phyloP scores from a whole-genome alignment of 768 basidiomycete genomes.

The Amanita molliuscula region DNA sequence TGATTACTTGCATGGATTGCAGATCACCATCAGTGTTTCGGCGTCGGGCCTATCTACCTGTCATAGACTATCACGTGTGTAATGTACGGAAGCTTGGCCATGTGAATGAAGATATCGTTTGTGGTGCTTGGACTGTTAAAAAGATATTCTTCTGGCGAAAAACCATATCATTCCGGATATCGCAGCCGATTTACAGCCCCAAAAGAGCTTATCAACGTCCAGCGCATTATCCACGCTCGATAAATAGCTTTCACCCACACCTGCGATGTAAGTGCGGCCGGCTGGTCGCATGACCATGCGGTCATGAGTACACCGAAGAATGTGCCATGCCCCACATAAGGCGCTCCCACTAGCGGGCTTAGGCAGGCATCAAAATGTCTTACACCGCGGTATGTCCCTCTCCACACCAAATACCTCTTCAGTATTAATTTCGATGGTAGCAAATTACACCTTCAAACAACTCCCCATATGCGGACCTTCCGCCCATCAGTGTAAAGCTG shows the following conservation, averaged over 20 bases:
- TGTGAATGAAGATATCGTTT: neutral
- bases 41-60: neutral
- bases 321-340: neutral
- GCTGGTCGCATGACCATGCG: too few species aligned
- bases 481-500: slow-evolving; percentile 36
- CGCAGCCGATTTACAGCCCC: too few species aligned
- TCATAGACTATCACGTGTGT: slow-evolving; percentile 9
- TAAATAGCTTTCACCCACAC: too few species aligned
- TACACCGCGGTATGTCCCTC: slow-evolving; percentile 19
- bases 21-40: neutral
- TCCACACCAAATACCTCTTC: neutral
- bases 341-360: too few species aligned
- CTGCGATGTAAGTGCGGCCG: too few species aligned
- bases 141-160: too few species aligned
- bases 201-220: too few species aligned
- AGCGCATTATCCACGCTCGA: too few species aligned
- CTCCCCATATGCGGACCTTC: slow-evolving; percentile 38
- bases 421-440: neutral
- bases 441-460: slow-evolving; percentile 33
- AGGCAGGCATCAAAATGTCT: too few species aligned
- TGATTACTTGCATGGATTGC: neutral
- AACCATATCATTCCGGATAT: too few species aligned
- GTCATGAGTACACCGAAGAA: neutral
- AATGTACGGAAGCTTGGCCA: neutral
- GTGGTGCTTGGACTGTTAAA: neutral